Evolutionary conservation across 768 basidiomycete genomes (phyloP).

Genomic region (Serpula lacrymans): DNA sequence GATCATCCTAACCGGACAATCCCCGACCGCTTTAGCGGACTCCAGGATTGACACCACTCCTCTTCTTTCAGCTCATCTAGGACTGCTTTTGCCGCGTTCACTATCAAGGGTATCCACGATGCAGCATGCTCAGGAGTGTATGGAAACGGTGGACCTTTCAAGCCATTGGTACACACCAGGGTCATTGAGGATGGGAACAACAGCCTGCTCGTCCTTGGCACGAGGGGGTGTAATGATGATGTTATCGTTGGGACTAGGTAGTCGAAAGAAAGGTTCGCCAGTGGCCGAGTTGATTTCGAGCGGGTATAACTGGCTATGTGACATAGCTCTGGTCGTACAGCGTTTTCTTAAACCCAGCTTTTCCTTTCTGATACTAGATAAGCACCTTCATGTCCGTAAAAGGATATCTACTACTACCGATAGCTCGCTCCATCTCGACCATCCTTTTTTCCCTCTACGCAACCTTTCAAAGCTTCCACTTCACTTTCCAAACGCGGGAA

Average conservation of each 20-base stretch:
- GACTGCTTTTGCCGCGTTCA: slow-evolving; percentile 16
- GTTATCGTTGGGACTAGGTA: slow-evolving; percentile 45
- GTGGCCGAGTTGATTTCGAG: slow-evolving; percentile 39
- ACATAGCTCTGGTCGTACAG: slow-evolving; percentile 11
- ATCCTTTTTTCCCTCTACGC: too few species aligned
- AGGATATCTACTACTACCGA: too few species aligned
- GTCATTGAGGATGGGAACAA: slow-evolving; percentile 48
- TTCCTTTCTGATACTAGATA: too few species aligned
- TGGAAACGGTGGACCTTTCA: slow-evolving; percentile 44
- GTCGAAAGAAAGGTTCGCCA: slow-evolving; percentile 54
- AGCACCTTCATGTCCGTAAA: too few species aligned
- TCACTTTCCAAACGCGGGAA: too few species aligned
- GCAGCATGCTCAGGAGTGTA: slow-evolving; percentile 43
- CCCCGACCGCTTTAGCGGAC: slow-evolving; percentile 32
- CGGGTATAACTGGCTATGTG: slow-evolving; percentile 27
- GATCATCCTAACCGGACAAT: slow-evolving; percentile 52
- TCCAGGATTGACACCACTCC: slow-evolving; percentile 13
- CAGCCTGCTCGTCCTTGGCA: slow-evolving; percentile 34
- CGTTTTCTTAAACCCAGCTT: too few species aligned
- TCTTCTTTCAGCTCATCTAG: slow-evolving; percentile 18
- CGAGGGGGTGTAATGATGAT: slow-evolving; percentile 63
- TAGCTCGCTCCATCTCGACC: too few species aligned
- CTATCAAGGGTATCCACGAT: slow-evolving; percentile 29
- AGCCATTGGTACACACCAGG: slow-evolving; percentile 42
- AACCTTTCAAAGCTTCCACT: too few species aligned